These are phyloP conservation scores for Botrytis galanthina DNA, from an alignment of 2,329 filamentous ascomycete species.

Conservation along the genomic window DNA sequence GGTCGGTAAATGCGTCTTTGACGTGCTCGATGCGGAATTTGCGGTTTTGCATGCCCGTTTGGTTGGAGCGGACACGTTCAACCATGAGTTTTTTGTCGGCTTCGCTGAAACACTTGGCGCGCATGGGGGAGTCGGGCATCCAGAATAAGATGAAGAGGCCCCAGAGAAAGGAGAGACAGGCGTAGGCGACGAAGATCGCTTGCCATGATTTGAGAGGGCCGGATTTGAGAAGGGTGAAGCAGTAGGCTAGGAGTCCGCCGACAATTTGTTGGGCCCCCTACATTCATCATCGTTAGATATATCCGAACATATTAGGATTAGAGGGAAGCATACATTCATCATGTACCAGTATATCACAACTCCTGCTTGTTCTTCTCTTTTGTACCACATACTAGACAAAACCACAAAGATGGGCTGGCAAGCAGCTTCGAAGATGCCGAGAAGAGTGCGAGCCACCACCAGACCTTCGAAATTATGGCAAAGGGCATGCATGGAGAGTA, in stretches of 20 bases:
- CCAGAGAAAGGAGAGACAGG: slow-evolving; percentile 45
- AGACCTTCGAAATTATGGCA: slow-evolving; percentile 59
- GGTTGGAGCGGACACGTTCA: slow-evolving; percentile 55
- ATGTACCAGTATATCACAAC: slow-evolving; percentile 58
- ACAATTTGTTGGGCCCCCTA: slow-evolving; percentile 61
- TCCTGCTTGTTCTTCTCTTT: slow-evolving; percentile 64
- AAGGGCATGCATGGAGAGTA: slow-evolving; percentile 13
- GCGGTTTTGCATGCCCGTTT: slow-evolving; percentile 54
- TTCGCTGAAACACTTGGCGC: slow-evolving; percentile 44
- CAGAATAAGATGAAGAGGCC: slow-evolving; percentile 44
- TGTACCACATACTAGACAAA: slow-evolving; percentile 70
- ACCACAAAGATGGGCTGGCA: slow-evolving; percentile 61
- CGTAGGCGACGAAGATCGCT: slow-evolving; percentile 52
- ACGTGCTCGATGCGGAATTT: slow-evolving; percentile 52
- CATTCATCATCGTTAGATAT: slow-evolving; percentile 51
- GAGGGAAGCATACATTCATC: slow-evolving; percentile 6
- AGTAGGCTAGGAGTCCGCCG: slow-evolving; percentile 61
- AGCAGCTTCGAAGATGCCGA: slow-evolving; percentile 65
- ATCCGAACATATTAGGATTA: not conserved
- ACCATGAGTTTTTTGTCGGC: slow-evolving; percentile 48
- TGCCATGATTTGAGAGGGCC: slow-evolving; percentile 60
- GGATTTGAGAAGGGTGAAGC: slow-evolving; percentile 51
- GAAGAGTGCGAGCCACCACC: slow-evolving; percentile 62
- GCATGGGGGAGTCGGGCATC: slow-evolving; percentile 52
- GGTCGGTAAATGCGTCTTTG: slow-evolving; percentile 55